Conservation (phyloP, 2,329 filamentous ascomycete species). For the Talaromyces marneffei region DNA sequence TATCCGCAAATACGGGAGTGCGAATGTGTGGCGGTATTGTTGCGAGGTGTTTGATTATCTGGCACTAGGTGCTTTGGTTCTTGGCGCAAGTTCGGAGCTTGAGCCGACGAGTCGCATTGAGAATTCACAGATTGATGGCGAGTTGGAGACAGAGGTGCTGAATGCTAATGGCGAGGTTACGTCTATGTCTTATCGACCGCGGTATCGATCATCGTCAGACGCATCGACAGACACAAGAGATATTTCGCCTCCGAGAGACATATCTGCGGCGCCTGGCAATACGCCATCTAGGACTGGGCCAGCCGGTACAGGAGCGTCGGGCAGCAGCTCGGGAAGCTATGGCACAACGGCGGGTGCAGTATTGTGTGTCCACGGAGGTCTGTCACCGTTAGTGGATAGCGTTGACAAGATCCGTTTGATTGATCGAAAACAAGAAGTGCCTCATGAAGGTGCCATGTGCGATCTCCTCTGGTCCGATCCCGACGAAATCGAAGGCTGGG, state of each 20-base stretch:
- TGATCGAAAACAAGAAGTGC: conserved; percentile 96
- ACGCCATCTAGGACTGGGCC: conserved; percentile 58
- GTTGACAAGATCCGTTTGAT: conserved; percentile 94
- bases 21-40: conserved; percentile 95
- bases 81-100: conserved; percentile 69
- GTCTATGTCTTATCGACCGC: conserved; percentile 44
- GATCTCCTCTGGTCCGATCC: conserved; percentile 97
- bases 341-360: conserved; percentile 65
- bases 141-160: conserved; percentile 88
- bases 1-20: conserved; percentile 88
- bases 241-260: conserved; percentile 37
- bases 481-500: conserved; percentile 97
- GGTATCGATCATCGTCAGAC: conserved; percentile 29
- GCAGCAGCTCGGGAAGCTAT: conserved; percentile 53
- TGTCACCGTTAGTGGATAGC: conserved; percentile 84
- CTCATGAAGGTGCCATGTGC: conserved; percentile 98
- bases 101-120: conserved; percentile 52
- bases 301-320: conserved; percentile 72
- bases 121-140: conserved; percentile 55
- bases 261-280: conserved; percentile 38
- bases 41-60: conserved; percentile 98
- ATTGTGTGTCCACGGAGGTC: conserved; percentile 88
- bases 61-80: conserved; percentile 78
- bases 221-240: conserved; percentile 31
- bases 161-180: conserved; percentile 77